phyloP scores from a whole-genome alignment of 2,329 filamentous ascomycete species.

The Alternaria longipes region DNA sequence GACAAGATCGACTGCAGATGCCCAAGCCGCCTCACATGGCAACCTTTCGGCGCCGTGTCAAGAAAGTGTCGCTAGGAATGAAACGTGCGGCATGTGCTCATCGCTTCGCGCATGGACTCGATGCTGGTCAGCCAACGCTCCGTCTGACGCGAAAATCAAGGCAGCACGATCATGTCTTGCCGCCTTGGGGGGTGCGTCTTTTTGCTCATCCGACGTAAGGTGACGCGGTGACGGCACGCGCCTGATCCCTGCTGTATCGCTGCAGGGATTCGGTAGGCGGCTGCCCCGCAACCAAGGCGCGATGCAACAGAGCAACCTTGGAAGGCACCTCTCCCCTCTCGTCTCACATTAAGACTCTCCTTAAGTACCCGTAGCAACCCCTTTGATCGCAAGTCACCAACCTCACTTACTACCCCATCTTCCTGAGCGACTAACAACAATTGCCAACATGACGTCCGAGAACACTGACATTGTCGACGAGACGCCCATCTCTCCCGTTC shows the following conservation, averaged over 20 bases:
- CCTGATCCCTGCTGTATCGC: conserved; percentile 25
- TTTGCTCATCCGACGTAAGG: conserved; percentile 31
- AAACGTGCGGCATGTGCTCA: neutral
- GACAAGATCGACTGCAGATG: neutral
- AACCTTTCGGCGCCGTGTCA: neutral
- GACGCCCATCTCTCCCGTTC: conserved; percentile 54
- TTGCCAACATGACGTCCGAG: conserved; percentile 40
- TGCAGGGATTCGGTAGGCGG: conserved; percentile 30
- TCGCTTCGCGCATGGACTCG: neutral
- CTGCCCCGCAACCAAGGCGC: conserved; percentile 35
- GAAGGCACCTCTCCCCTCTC: conserved; percentile 14
- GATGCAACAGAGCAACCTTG: conserved; percentile 23
- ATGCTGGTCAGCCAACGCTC: neutral
- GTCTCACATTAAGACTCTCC: conserved; percentile 18
- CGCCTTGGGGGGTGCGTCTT: neutral
- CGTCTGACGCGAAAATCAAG: conserved; percentile 4
- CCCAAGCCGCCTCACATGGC: conserved; percentile 1
- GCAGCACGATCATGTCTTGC: neutral
- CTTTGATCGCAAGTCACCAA: neutral
- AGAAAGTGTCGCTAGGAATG: neutral
- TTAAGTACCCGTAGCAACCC: conserved; percentile 20
- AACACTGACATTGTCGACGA: conserved; percentile 44
- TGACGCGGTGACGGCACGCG: conserved; percentile 18
- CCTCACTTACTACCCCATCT: conserved; percentile 6
- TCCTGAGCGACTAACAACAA: conserved; percentile 17